A percentile compares a stretch with the other conserved stretches of the same genome.
Conservation (phyloP, 495 filamentous ascomycete genomes). For the Cladorrhinum samala region DNA sequence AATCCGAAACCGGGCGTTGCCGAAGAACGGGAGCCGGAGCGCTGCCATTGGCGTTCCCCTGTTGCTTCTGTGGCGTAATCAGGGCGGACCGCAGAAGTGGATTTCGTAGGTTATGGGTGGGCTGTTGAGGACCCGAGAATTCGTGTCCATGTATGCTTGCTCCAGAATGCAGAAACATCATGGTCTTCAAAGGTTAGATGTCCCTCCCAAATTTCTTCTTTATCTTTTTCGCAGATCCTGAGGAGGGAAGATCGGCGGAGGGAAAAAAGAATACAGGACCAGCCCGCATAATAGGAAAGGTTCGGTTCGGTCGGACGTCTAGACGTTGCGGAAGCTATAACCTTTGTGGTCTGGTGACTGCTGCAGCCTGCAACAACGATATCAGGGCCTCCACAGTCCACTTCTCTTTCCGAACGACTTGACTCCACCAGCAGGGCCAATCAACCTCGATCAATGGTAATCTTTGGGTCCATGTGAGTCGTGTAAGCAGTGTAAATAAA, state of each 20-base stretch:
- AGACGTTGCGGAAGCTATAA: neutral
- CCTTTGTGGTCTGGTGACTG: too few relatives aligned
- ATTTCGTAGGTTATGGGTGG: conserved; percentile 30
- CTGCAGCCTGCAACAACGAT: too few relatives aligned
- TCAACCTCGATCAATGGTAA: too few relatives aligned
- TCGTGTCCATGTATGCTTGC: conserved; percentile 53
- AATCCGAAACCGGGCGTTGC: conserved; percentile 25
- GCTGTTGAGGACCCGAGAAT: conserved; percentile 34
- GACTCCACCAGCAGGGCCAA: too few relatives aligned
- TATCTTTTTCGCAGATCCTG: too few relatives aligned
- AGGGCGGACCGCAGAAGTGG: conserved; percentile 41
- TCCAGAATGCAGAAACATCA: conserved; percentile 46
- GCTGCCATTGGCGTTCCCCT: conserved; percentile 5
- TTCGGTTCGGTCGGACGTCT: neutral
- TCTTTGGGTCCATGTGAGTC: too few relatives aligned
- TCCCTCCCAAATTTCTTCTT: too few relatives aligned
- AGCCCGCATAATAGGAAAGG: neutral
- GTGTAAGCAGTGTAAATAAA: too few relatives aligned
- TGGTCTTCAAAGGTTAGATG: too few relatives aligned
- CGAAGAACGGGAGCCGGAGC: conserved; percentile 14
- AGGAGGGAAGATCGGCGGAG: conserved; percentile 21
- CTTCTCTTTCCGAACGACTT: too few relatives aligned
- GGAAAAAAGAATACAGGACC: neutral
- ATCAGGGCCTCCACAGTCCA: too few relatives aligned
- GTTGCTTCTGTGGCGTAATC: conserved; percentile 23